Evolutionary conservation across 73 alveolate species (phyloP).

Genomic region (Stentor roeselii): DNA sequence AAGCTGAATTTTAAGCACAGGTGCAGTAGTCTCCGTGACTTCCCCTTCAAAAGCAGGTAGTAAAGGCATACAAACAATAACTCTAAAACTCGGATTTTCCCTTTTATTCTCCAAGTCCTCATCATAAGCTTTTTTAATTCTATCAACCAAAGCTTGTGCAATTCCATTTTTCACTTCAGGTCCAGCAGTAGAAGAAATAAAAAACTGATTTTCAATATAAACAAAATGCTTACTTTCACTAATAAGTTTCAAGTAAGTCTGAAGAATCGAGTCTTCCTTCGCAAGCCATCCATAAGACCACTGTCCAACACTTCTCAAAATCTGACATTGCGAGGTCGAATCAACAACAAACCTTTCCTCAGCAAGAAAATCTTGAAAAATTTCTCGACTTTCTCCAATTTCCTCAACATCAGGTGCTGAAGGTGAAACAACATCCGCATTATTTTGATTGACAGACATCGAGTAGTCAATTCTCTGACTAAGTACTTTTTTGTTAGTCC

Average conservation of each 20-base stretch:
- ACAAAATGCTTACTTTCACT: constrained; percentile 79
- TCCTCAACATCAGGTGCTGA: background rate
- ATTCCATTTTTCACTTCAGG: constrained; percentile 61
- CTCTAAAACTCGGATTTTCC: constrained; percentile 64
- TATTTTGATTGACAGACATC: constrained; percentile 8
- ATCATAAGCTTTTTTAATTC: constrained; percentile 72
- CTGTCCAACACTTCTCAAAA: constrained; percentile 79
- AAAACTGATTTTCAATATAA: constrained; percentile 96
- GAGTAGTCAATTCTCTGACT: background rate
- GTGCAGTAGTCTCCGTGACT: constrained; percentile 42
- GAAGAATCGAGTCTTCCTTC: constrained; percentile 80
- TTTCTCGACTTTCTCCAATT: constrained; percentile 32
- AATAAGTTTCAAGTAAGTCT: constrained; percentile 77
- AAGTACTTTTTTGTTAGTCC: constrained; percentile 3
- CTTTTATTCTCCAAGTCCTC: constrained; percentile 42
- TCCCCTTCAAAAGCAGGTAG: constrained; percentile 98
- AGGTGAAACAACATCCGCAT: constrained; percentile 15
- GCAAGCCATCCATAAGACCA: constrained; percentile 92
- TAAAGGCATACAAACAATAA: constrained; percentile 80
- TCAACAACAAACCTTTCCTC: too few species aligned
- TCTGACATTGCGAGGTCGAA: constrained; percentile 51
- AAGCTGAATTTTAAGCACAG: constrained; percentile 59
- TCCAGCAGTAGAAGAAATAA: constrained; percentile 73
- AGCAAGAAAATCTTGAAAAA: too few species aligned
- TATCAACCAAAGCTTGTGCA: constrained; percentile 74